phyloP scores from a whole-genome alignment of 176 grass and related monocot species.

The Aegilops tauschii region DNA sequence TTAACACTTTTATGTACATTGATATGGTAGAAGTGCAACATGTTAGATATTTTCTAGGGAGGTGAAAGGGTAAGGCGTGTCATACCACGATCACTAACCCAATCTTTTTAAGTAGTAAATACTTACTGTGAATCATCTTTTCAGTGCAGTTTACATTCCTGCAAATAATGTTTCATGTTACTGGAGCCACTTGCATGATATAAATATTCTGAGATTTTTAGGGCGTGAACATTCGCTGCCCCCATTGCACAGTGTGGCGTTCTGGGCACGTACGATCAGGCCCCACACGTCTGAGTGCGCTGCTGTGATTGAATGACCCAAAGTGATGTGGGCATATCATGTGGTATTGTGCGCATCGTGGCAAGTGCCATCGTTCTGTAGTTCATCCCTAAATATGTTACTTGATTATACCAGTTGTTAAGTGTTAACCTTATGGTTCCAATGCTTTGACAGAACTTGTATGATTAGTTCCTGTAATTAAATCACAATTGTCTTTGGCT shows the following conservation, averaged over 20 bases:
- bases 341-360: background rate
- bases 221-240: background rate
- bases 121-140: background rate
- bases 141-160: background rate
- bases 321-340: background rate
- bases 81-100: background rate
- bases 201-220: background rate
- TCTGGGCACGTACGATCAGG: background rate
- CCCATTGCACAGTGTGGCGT: background rate
- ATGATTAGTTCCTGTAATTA: background rate
- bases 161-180: background rate
- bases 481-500: constrained; percentile 1
- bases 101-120: background rate
- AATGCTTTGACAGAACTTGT: background rate
- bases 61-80: background rate
- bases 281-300: background rate
- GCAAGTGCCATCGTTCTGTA: background rate
- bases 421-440: background rate
- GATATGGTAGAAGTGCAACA: background rate
- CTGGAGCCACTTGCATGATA: background rate
- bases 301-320: background rate
- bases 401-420: constrained; percentile 1
- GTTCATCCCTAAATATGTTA: background rate
- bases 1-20: background rate
- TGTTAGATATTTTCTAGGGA: background rate